Evolutionary conservation across 805 yeast genomes (phyloP).

Genomic region (Maudiozyma serrabonitensis): DNA sequence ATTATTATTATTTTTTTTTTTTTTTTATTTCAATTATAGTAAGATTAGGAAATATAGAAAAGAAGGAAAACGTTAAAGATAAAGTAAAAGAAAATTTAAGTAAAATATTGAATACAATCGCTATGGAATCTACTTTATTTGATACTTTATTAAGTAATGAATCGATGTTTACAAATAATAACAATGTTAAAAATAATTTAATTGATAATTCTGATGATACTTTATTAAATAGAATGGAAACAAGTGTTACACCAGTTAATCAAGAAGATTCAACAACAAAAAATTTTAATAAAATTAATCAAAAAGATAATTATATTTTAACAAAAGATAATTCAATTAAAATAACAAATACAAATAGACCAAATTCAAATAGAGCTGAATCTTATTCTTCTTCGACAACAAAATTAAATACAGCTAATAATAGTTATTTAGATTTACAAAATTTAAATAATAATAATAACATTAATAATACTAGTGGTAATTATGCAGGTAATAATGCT

Average conservation of each 20-base stretch:
- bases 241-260: neutral
- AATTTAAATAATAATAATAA: slow-evolving; percentile 2
- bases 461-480: neutral
- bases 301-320: neutral
- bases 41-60: too few species aligned
- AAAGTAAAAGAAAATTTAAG: too few species aligned
- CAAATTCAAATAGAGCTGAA: neutral
- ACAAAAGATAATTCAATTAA: neutral
- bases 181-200: neutral
- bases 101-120: too few species aligned
- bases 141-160: neutral
- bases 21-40: too few species aligned
- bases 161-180: neutral
- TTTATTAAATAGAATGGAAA: neutral
- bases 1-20: too few species aligned
- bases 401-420: slow-evolving; percentile 9
- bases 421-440: slow-evolving; percentile 4
- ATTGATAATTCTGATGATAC: neutral
- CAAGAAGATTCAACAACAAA: neutral
- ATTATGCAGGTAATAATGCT: too few species aligned
- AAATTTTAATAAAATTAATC: neutral
- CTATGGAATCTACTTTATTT: neutral
- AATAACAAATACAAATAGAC: neutral
- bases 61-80: too few species aligned
- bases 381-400: slow-evolving; percentile 9